phyloP scores from a whole-genome alignment of 176 grass and related monocot species.

The Canna indica region DNA sequence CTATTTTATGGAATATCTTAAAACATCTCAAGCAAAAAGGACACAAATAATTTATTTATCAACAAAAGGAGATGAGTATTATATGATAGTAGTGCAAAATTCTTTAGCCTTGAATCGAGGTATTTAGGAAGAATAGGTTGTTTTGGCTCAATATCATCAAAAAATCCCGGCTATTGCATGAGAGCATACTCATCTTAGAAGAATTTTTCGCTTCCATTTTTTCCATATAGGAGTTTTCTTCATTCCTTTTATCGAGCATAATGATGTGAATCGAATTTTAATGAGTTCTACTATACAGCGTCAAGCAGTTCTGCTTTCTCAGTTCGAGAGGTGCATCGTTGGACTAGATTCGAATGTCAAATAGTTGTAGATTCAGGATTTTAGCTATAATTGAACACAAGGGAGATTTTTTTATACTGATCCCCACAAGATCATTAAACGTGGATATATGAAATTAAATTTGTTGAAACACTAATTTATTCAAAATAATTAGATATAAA shows the following conservation, averaged over 20 bases:
- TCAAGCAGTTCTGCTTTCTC: too few relatives aligned
- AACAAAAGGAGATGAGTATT: background rate
- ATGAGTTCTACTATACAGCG: background rate
- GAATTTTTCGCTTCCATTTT: background rate
- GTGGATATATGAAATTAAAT: too few relatives aligned
- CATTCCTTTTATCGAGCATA: background rate
- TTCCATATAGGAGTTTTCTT: background rate
- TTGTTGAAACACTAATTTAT: too few relatives aligned
- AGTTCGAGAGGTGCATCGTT: too few relatives aligned
- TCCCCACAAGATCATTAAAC: too few relatives aligned
- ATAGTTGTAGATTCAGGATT: too few relatives aligned
- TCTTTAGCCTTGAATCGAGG: background rate
- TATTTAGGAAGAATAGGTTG: background rate
- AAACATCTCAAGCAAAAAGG: background rate
- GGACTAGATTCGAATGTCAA: too few relatives aligned
- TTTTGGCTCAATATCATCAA: background rate
- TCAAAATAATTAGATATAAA: too few relatives aligned
- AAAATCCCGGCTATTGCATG: too few relatives aligned
- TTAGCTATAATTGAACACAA: too few relatives aligned
- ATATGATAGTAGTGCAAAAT: background rate
- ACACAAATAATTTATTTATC: background rate
- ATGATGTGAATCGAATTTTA: background rate
- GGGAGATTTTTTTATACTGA: too few relatives aligned
- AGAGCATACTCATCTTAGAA: too few relatives aligned
- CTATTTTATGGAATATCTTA: background rate